Base-by-base conservation (phyloP, 2,329 filamentous ascomycete species). In the Drechslerella dactyloides region DNA sequence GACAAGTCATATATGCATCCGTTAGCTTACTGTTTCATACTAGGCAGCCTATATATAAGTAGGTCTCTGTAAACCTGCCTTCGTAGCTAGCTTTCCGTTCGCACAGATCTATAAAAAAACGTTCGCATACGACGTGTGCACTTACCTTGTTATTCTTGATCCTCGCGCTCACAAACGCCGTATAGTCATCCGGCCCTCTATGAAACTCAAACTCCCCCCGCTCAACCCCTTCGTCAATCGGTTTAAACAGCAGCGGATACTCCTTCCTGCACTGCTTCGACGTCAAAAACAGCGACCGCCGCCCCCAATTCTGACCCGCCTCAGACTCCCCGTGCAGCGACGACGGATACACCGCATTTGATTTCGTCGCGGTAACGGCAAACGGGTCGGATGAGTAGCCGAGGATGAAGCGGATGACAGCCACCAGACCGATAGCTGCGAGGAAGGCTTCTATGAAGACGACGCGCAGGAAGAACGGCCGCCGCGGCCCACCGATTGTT, bases 251-350 rank as follows among this genome's bases (percentile, higher is more conserved):
- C 44, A 72, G 27, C 6, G 68, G 68, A 15, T 55, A 72, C 27
- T 72, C 55, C 44, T 61, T 65, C 55, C 68, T 60, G 46, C 68
- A 72, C 55, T 72, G 60, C 55, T 72, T 72, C 50, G 57, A 33
- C 17, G 55, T 72, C 55, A 72, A 46, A 33, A 65, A 52, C 17
- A 57, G 17, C 8, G 60, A 48, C 19, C 68, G 35, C 19, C 56
- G 48, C 1, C 21, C 21, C 68, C 68, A 72, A 21, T 40, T 59
- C 54, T 60, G 64, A 6, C 37, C 33, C 27, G 1, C 59, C 48
- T 24, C 56, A 23, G 23, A 58, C 48, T 30, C 37, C 40, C 27
- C 30, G 7, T 23, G 21, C 13, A 30, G 21, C 4, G 50, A 33
- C 30, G 21, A 11, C 46, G 46, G 46, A 27, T 51, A 51, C 15